Base-by-base conservation (phyloP, 2,329 filamentous ascomycete genomes). In the Curvularia spicifera region DNA sequence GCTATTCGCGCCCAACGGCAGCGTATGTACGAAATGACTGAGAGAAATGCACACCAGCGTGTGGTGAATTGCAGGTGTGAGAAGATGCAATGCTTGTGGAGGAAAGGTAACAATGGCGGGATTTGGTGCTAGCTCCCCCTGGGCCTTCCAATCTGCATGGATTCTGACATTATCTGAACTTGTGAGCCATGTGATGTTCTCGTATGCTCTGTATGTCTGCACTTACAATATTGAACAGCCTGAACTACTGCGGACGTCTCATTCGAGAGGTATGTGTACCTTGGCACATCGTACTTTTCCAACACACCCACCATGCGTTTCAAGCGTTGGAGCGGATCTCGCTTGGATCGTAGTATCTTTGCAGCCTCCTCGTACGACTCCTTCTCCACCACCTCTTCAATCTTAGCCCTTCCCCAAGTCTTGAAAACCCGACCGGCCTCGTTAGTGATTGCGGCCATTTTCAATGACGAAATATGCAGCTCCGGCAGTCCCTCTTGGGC, bases 191-290 rank as follows among this genome's bases (percentile, higher is more conserved):
- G 12, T 12, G 10, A 2, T 5, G 2, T 31, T 6, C 9, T 8
- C 5, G 4, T 33, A 8, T 13, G 3, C 4, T 20, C 12, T 33
- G n/a, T 7, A 20, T 20, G 10, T 46, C 6, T 5, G 20, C 12
- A 53, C 71, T 43, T 61, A 72, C 72, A 74, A 48, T 74, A 75
- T 5, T 72, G 58, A 10, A 74, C 69, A 1, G 72, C 67, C 48
- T 74, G 71, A 1, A 75, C 68, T 4, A 74, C 63, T 9, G 72
- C 71, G 6, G 52, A 66, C 0, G 70, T 71, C 7, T 73, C 70
- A 39, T 61, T 66, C 0, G 47, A 51, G n/a, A 73, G 46, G 48
- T 65, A 52, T 5, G 61, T 44, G 37, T 72, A 73, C 4, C 29
- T 48, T 2, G 71, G 71, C 5, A 73, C 22, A 15, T 71, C 59